Percentiles rank a stretch among this genome's conserved stretches.
These are phyloP conservation scores for Tripterygium wilfordii DNA, from an alignment of 177 flowering plant species.

Conservation along the genomic window DNA sequence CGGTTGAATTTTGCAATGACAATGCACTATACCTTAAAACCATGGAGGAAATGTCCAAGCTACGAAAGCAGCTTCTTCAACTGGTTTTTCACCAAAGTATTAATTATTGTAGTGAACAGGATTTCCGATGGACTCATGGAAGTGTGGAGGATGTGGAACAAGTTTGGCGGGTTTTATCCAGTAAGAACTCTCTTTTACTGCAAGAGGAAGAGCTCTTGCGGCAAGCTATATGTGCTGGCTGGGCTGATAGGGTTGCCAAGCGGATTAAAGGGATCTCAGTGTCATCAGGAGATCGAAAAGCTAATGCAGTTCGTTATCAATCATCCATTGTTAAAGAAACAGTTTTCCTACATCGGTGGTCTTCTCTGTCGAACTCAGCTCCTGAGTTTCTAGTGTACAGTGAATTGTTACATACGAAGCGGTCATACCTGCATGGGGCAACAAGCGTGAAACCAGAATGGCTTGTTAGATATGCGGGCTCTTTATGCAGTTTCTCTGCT, in stretches of 20 bases:
- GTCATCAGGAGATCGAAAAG: conserved; percentile 36
- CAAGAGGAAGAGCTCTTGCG: conserved; percentile 75
- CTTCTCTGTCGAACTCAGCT: conserved; percentile 55
- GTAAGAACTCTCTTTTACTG: conserved; percentile 44
- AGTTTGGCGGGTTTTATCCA: conserved; percentile 55
- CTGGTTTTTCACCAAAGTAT: conserved; percentile 50
- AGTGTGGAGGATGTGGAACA: conserved; percentile 55
- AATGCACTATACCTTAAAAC: conserved; percentile 67
- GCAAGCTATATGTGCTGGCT: conserved; percentile 94
- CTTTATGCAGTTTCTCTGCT: conserved; percentile 64
- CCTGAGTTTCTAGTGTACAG: conserved; percentile 88
- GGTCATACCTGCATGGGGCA: conserved; percentile 87
- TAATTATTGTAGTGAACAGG: conserved; percentile 24
- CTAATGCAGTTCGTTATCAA: conserved; percentile 56
- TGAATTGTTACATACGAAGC: conserved; percentile 63
- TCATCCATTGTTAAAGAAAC: conserved; percentile 70
- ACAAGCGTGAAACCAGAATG: conserved; percentile 71
- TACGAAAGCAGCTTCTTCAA: conserved; percentile 78
- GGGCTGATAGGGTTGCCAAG: conserved; percentile 94
- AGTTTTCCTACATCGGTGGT: conserved; percentile 73
- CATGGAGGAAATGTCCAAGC: conserved; percentile 98
- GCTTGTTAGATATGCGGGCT: conserved; percentile 63
- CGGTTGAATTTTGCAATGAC: conserved; percentile 54
- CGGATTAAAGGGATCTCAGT: conserved; percentile 35
- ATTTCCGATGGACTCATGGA: conserved; percentile 71